Conservation (phyloP, 208 protist genomes). For the Leishmania aethiopica region DNA sequence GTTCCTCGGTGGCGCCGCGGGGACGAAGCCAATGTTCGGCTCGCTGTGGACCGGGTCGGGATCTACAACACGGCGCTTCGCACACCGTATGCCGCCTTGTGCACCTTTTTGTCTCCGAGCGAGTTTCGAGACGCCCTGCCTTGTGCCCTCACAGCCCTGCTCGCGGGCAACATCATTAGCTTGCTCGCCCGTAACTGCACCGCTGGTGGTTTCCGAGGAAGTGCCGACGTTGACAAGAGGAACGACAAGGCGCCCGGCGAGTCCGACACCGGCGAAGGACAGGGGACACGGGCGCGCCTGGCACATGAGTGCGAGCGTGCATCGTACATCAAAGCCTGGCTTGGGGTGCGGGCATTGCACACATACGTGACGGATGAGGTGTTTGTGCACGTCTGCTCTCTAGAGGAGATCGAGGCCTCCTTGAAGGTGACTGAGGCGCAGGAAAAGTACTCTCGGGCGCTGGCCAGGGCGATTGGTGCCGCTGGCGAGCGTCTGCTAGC, state of each 20-base stretch:
- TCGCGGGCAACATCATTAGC: conserved; percentile 32
- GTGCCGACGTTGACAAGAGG: neutral
- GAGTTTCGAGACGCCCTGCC: conserved; percentile 65
- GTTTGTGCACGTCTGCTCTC: conserved; percentile 51
- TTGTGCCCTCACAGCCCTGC: conserved; percentile 45
- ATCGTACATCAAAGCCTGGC: conserved; percentile 58
- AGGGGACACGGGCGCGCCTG: neutral
- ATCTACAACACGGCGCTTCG: conserved; percentile 63
- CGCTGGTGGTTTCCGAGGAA: neutral
- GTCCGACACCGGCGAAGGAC: too few relatives aligned
- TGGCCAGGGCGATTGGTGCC: conserved; percentile 17
- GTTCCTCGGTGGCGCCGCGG: conserved; percentile 15
- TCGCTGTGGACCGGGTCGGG: conserved; percentile 44
- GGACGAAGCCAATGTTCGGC: conserved; percentile 25
- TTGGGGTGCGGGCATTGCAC: conserved; percentile 52
- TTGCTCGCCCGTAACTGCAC: neutral
- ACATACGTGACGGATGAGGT: conserved; percentile 58
- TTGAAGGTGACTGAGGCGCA: conserved; percentile 40
- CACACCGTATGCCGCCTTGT: conserved; percentile 45
- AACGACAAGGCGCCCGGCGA: neutral
- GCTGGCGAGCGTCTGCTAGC: conserved; percentile 17
- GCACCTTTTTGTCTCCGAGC: conserved; percentile 44
- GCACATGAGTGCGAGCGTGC: conserved; percentile 35
- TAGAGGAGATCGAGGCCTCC: conserved; percentile 48
- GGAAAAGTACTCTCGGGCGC: conserved; percentile 24